phyloP scores from a whole-genome alignment of 1,139 yeast genomes.

The Saccharomycopsis hybrid region DNA sequence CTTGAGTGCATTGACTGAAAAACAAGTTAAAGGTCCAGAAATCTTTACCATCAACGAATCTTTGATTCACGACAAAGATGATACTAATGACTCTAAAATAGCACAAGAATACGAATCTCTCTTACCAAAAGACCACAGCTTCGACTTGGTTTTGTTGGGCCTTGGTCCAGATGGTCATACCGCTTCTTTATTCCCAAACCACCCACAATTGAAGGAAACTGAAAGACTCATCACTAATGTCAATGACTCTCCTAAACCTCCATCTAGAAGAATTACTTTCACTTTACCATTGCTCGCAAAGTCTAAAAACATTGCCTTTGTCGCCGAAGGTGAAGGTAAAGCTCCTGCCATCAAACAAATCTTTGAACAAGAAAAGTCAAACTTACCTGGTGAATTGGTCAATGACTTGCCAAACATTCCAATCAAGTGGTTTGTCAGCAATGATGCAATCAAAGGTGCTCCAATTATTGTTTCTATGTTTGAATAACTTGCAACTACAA shows the following conservation, averaged over 20 bases:
- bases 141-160: conserved; percentile 83
- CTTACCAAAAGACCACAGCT: conserved; percentile 81
- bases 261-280: conserved; percentile 79
- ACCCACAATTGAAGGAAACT: conserved; percentile 80
- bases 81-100: conserved; percentile 44
- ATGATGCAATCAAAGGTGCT: conserved; percentile 64
- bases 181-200: conserved; percentile 92
- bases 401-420: conserved; percentile 37
- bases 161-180: conserved; percentile 99
- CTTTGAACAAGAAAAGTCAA: conserved; percentile 45
- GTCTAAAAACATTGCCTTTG: conserved; percentile 86
- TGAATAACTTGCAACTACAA: conserved; percentile 1
- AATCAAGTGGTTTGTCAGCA: conserved; percentile 67
- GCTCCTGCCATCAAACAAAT: conserved; percentile 67
- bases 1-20: conserved; percentile 32
- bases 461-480: conserved; percentile 38
- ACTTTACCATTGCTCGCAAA: conserved; percentile 94
- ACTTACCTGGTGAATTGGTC: conserved; percentile 71
- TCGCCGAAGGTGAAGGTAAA: conserved; percentile 91
- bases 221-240: conserved; percentile 96
- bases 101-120: conserved; percentile 88
- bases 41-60: conserved; percentile 79
- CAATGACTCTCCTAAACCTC: conserved; percentile 88
- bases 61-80: conserved; percentile 60
- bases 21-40: conserved; percentile 75